Percentiles rank a stretch among this genome's conserved stretches.
phyloP scores from a whole-genome alignment of 495 filamentous ascomycete genomes.

The Apiosordaria backusii region DNA sequence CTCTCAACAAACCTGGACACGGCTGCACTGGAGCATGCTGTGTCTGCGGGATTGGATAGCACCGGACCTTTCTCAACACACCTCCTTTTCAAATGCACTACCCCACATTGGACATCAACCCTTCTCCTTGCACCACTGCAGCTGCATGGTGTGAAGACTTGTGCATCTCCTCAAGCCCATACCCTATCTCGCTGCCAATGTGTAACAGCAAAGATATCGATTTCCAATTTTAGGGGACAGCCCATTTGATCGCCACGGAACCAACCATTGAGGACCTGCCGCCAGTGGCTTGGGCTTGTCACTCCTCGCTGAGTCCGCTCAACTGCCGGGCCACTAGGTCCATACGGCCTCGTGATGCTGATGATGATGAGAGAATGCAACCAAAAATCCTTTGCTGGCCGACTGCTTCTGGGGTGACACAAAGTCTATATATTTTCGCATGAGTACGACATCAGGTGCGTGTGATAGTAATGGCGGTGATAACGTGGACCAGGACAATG shows the following conservation, averaged over 20 bases:
- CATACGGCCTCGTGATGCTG: conserved; percentile 6
- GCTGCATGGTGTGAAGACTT: neutral
- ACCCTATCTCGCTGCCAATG: neutral
- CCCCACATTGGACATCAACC: neutral
- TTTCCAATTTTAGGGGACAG: neutral
- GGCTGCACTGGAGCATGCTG: neutral
- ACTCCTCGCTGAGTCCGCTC: neutral
- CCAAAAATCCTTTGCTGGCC: conserved; percentile 4
- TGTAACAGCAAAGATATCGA: neutral
- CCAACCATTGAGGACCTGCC: neutral
- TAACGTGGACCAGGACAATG: neutral
- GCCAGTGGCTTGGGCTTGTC: neutral
- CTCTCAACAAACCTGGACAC: neutral
- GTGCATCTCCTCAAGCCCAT: neutral
- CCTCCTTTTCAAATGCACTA: neutral
- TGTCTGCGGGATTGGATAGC: neutral
- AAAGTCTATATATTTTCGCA: neutral
- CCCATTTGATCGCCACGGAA: neutral
- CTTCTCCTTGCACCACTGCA: neutral
- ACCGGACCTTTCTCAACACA: neutral
- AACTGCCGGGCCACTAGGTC: conserved; percentile 7
- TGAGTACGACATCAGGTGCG: neutral
- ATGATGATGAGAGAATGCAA: neutral
- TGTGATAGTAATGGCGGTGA: neutral
- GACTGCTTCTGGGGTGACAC: conserved; percentile 8